phyloP scores from a whole-genome alignment of 345 rosid species.

The Gossypium thurberi region DNA sequence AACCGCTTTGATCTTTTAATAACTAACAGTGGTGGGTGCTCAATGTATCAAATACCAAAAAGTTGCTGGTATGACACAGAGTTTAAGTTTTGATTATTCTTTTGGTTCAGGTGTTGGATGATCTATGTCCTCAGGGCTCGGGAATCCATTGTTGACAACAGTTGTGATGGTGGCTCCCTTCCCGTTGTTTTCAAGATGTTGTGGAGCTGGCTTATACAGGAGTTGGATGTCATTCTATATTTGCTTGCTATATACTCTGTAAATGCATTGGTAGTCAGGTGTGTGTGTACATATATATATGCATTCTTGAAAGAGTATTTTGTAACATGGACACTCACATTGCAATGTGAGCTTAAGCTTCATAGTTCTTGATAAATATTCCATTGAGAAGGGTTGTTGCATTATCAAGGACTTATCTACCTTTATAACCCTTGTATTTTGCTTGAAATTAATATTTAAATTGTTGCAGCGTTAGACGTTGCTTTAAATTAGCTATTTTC shows the following conservation, averaged over 20 bases:
- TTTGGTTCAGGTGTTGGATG: conserved; percentile 19
- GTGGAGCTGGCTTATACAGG: neutral
- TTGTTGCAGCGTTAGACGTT: fast-evolving
- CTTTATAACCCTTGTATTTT: too few species aligned
- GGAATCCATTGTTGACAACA: neutral
- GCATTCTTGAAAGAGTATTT: neutral
- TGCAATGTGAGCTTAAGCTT: neutral
- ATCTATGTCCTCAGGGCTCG: conserved; percentile 1
- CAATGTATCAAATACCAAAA: neutral
- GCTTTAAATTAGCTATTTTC: fast-evolving
- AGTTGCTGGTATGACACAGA: neutral
- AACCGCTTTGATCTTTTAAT: neutral
- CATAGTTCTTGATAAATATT: neutral
- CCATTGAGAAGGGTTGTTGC: neutral
- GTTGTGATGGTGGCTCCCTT: neutral
- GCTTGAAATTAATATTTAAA: too few species aligned
- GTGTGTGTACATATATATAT: neutral
- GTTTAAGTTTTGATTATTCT: neutral
- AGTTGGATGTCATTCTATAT: conserved; percentile 7
- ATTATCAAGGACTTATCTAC: too few species aligned
- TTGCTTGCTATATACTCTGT: neutral
- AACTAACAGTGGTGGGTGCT: neutral
- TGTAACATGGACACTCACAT: neutral
- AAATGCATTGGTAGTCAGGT: conserved; percentile 13
- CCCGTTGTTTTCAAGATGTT: neutral